phyloP scores from a whole-genome alignment of 768 basidiomycete genomes.

The Agaricus subrufescens region DNA sequence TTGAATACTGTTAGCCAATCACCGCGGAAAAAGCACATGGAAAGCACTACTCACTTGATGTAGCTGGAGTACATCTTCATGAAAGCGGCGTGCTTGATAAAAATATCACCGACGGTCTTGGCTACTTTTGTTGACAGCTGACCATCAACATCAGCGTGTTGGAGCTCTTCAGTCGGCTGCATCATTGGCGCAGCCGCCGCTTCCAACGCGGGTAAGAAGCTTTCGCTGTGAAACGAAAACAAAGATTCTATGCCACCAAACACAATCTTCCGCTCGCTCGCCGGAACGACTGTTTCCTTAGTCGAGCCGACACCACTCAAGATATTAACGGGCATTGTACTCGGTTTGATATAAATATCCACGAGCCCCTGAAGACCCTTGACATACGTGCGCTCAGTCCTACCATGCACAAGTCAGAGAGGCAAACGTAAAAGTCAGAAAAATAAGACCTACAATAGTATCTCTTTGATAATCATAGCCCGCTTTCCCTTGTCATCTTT shows the following conservation, averaged over 20 bases:
- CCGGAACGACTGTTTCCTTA: conserved; percentile 84
- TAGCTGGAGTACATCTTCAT: conserved; percentile 99
- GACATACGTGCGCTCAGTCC: conserved; percentile 94
- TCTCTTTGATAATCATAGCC: conserved; percentile 82
- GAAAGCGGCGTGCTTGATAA: conserved; percentile 92
- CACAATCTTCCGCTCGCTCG: conserved; percentile 82
- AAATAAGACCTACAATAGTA: conserved; percentile 66
- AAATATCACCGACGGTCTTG: conserved; percentile 80
- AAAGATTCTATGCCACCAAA: conserved; percentile 89
- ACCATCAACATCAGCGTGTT: conserved; percentile 63
- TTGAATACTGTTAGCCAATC: conserved; percentile 25
- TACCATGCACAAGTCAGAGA: conserved; percentile 24
- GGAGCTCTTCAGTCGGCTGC: conserved; percentile 36
- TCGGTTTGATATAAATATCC: conserved; percentile 92
- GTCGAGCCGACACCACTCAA: conserved; percentile 65
- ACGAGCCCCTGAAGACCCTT: conserved; percentile 91
- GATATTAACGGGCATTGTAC: conserved; percentile 62
- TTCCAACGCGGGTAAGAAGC: conserved; percentile 89
- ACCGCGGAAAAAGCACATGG: neutral
- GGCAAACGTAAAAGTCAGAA: conserved; percentile 2
- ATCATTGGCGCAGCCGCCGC: conserved; percentile 68
- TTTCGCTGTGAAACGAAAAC: conserved; percentile 88
- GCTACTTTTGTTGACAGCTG: conserved; percentile 71
- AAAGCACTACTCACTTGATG: conserved; percentile 65
- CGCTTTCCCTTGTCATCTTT: conserved; percentile 90